Conservation (phyloP, 306 rosid species). For the Corylus avellana region DNA sequence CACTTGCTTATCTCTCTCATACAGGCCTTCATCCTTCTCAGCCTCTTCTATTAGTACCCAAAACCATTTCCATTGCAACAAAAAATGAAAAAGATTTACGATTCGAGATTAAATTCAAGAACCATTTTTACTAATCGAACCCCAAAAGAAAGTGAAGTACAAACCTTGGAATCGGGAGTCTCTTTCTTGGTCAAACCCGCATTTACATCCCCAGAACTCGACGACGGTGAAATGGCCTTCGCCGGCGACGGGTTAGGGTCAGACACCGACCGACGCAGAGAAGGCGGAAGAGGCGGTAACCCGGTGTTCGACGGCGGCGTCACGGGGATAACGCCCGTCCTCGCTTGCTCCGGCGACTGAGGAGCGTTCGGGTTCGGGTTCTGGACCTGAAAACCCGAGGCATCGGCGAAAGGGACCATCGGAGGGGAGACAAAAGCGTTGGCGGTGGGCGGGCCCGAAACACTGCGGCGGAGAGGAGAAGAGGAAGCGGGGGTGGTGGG, state of each 20-base stretch:
- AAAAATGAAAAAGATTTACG: slow-evolving; percentile 1
- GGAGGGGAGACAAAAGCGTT: background rate
- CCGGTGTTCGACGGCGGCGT: slow-evolving; percentile 6
- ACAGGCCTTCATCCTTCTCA: slow-evolving; percentile 42
- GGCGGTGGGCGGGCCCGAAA: slow-evolving; percentile 22
- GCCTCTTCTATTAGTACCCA: slow-evolving; percentile 35
- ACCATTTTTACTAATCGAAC: background rate
- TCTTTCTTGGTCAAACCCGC: slow-evolving; percentile 20
- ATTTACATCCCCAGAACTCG: slow-evolving; percentile 18
- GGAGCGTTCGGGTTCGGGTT: background rate
- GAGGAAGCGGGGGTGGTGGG: background rate
- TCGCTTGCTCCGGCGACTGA: slow-evolving; percentile 8
- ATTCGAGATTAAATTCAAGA: background rate
- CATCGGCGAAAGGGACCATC: background rate
- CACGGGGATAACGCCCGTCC: background rate
- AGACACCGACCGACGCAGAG: slow-evolving; percentile 1
- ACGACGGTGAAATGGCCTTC: slow-evolving; percentile 11
- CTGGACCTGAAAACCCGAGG: background rate
- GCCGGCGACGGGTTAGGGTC: slow-evolving; percentile 21
- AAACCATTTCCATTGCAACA: background rate
- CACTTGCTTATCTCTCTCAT: slow-evolving; percentile 49
- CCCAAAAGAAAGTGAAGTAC: background rate
- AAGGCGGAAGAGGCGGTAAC: slow-evolving; percentile 7
- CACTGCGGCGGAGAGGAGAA: slow-evolving; percentile 28
- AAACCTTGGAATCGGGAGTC: slow-evolving; percentile 40